phyloP scores from a whole-genome alignment of 495 filamentous ascomycete species.

The Jackrogersella multiformis region DNA sequence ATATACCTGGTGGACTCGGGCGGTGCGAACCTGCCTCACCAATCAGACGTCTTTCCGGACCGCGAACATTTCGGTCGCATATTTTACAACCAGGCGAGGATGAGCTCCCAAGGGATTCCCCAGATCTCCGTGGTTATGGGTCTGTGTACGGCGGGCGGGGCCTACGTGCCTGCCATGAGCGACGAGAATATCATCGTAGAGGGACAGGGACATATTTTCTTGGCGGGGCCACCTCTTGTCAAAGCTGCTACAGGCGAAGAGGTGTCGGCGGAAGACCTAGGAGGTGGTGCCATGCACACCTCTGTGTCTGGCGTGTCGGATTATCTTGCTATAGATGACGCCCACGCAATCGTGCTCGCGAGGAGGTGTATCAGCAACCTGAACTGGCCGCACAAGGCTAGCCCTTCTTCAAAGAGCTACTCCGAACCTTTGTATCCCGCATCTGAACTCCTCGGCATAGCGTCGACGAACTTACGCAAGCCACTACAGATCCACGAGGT shows the following conservation, averaged over 20 bases:
- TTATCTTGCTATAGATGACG: slow-evolving; percentile 93
- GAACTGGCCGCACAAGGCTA: slow-evolving; percentile 71
- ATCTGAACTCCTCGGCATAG: slow-evolving; percentile 85
- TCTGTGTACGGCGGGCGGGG: slow-evolving; percentile 94
- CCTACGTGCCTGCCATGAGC: slow-evolving; percentile 96
- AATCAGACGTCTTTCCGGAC: slow-evolving; percentile 97
- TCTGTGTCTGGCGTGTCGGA: slow-evolving; percentile 95
- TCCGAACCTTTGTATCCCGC: slow-evolving; percentile 83
- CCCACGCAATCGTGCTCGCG: slow-evolving; percentile 89
- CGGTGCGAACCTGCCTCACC: slow-evolving; percentile 94
- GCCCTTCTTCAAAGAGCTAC: slow-evolving; percentile 40
- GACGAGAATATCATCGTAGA: slow-evolving; percentile 97
- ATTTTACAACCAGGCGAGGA: slow-evolving; percentile 98
- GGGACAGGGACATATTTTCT: slow-evolving; percentile 94
- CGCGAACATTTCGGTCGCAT: slow-evolving; percentile 95
- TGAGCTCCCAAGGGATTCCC: slow-evolving; percentile 84
- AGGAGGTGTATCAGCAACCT: slow-evolving; percentile 85
- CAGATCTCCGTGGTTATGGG: slow-evolving; percentile 98
- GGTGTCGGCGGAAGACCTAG: slow-evolving; percentile 91
- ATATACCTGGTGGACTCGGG: slow-evolving; percentile 98
- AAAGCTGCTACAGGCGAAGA: slow-evolving; percentile 97
- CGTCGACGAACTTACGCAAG: slow-evolving; percentile 84
- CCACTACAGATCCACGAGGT: slow-evolving; percentile 88
- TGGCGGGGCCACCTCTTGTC: slow-evolving; percentile 93
- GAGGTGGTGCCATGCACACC: slow-evolving; percentile 91